phyloP scores from a whole-genome alignment of 208 protist species.

The Acanthamoeba sp. region DNA sequence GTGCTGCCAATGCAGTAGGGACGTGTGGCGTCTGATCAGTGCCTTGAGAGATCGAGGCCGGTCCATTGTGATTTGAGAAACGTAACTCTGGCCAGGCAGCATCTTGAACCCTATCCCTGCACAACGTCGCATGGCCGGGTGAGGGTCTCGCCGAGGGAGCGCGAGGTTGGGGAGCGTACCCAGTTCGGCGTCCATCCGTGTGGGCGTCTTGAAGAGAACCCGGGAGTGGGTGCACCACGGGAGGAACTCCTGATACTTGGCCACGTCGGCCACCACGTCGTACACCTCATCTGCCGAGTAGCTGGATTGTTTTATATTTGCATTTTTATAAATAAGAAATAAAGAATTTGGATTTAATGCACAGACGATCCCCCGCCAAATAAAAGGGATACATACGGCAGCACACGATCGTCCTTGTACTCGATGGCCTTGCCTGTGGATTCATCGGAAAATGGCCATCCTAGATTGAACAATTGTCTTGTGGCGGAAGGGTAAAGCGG shows the following conservation, averaged over 20 bases:
- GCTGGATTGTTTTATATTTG: not conserved
- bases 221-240: constrained; percentile 53
- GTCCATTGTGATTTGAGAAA: constrained; percentile 20
- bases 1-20: not conserved
- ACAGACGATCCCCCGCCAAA: not conserved
- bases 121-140: no score
- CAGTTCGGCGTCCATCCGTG: constrained; percentile 35
- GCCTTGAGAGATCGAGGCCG: not conserved
- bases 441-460: not conserved
- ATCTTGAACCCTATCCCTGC: constrained; percentile 54
- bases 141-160: no score
- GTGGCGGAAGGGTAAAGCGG: not conserved
- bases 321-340: no score
- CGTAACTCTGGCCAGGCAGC: constrained; percentile 10
- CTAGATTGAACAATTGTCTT: not conserved
- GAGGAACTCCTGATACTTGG: constrained; percentile 33
- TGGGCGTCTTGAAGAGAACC: constrained; percentile 11
- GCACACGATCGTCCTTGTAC: not conserved
- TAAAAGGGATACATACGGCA: not conserved
- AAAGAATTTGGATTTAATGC: not conserved
- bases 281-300: constrained; percentile 49
- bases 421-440: not conserved
- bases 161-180: not conserved
- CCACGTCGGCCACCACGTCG: constrained; percentile 56
- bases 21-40: not conserved